Conservation (phyloP, 1,284 basidiomycete species). For the Naganishia cerealis region DNA sequence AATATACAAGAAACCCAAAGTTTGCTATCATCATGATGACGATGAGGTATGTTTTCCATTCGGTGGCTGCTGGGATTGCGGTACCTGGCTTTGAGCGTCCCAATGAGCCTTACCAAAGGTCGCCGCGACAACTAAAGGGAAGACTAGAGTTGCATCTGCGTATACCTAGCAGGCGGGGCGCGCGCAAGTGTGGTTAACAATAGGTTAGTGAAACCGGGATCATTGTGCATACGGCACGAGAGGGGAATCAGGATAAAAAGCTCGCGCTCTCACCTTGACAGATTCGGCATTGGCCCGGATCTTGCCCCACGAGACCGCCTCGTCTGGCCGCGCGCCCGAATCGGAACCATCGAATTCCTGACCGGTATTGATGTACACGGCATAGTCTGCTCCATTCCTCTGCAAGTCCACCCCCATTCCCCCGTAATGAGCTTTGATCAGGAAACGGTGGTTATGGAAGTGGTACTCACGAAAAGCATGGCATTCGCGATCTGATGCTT, state of each 20-base stretch:
- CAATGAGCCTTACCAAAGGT: constrained; percentile 70
- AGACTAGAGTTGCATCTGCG: constrained; percentile 78
- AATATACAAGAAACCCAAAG: neutral
- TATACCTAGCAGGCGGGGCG: constrained; percentile 51
- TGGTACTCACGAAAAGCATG: constrained; percentile 81
- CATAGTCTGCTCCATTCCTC: constrained; percentile 97
- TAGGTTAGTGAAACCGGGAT: constrained; percentile 13
- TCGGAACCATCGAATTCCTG: constrained; percentile 99
- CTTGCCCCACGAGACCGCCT: constrained; percentile 99
- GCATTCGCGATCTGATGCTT: constrained; percentile 99
- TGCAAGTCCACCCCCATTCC: constrained; percentile 47
- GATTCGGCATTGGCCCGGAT: constrained; percentile 85
- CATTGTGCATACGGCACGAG: neutral
- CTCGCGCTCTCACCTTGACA: constrained; percentile 69
- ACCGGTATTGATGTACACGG: constrained; percentile 97
- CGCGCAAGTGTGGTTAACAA: neutral
- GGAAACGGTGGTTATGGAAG: constrained; percentile 15
- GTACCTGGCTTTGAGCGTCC: constrained; percentile 36
- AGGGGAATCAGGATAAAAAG: neutral
- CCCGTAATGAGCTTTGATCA: constrained; percentile 3
- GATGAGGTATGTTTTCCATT: neutral
- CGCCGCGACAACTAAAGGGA: constrained; percentile 81
- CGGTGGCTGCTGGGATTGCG: neutral
- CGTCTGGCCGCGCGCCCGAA: constrained; percentile 93
- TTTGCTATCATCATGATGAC: no score